Base-by-base conservation (phyloP, 495 filamentous ascomycete genomes). In the Recurvomyces mirabilis region DNA sequence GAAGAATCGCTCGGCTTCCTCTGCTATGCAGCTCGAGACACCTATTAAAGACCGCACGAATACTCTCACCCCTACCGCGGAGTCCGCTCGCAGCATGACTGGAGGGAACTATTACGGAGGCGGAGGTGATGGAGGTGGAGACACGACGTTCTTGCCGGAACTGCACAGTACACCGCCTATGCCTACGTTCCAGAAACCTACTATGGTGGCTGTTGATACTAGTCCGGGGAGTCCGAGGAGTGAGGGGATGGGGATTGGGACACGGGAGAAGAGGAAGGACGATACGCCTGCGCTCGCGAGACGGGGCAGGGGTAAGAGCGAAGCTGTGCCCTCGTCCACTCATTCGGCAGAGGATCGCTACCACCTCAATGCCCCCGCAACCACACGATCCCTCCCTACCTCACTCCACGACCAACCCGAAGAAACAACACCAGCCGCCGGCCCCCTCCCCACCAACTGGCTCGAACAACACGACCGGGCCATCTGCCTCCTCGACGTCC, bases 401-500 rank as follows among this genome's bases (percentile, higher is more conserved):
- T 15, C 9, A 9, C 33, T 19, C 33, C n/a, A n/a, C n/a, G n/a
- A n/a, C n/a, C n/a, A n/a, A n/a, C n/a, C n/a, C n/a, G n/a, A n/a
- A n/a, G n/a, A n/a, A n/a, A n/a, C n/a, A n/a, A 36, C 15, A 36
- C 33, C 33, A 7, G 17, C 33, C 6, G 6, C 40, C 28, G 18
- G 23, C 40, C 47, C 47, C 2, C 31, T 54, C 2, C 51, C 51
- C 21, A 14, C 7, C 12, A 21, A 14, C 23, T 55, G 52, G 52
- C 40, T 15, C 20, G 12, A 30, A 5, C 22, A 42, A n/a, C 52
- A 52, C 43, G 52, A 55, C 33, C 52, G 35, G 18, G 35, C 35
- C 15, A 51, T 55, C 48, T 55, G 52, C 43, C 19, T 47, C 14
- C 46, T 51, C 13, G 52, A 55, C 38, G 36, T 17, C 12, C 30